Percentiles rank a stretch among this genome's conserved stretches.
Conservation (phyloP, 148 eudicot genomes). For the Rhododendron ovatum region DNA sequence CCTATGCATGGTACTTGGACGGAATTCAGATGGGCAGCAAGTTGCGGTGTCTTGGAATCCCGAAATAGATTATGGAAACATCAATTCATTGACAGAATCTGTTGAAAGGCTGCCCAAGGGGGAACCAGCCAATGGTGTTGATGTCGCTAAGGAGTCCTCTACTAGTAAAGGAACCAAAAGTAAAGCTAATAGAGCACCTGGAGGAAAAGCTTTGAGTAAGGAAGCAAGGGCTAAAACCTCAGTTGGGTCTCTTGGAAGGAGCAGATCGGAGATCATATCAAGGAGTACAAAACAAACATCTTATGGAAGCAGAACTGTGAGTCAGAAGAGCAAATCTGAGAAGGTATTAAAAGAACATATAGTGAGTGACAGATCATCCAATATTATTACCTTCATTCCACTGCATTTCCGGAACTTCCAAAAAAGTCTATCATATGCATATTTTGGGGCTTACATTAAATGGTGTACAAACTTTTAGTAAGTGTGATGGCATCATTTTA, state of each 20-base stretch:
- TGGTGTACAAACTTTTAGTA: not conserved
- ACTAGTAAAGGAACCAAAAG: constrained; percentile 27
- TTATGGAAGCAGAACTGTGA: constrained; percentile 40
- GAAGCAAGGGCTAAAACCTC: constrained; percentile 42
- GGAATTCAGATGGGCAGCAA: constrained; percentile 41
- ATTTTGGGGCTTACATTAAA: not conserved
- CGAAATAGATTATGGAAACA: constrained; percentile 53
- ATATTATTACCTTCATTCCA: not conserved
- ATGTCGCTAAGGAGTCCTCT: constrained; percentile 23
- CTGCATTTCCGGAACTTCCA: not conserved
- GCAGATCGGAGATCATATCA: constrained; percentile 47
- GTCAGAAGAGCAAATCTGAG: constrained; percentile 45
- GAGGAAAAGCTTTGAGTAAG: constrained; percentile 33
- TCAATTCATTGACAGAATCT: constrained; percentile 19
- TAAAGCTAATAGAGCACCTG: constrained; percentile 27
- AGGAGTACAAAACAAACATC: constrained; percentile 32
- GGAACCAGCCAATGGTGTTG: constrained; percentile 26
- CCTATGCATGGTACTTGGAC: constrained; percentile 61
- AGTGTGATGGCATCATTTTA: not conserved
- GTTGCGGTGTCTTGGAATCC: constrained; percentile 49
- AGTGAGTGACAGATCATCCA: not conserved
- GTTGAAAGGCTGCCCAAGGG: constrained; percentile 19
- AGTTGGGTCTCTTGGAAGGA: constrained; percentile 37
- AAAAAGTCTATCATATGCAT: not conserved
- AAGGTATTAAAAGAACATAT: constrained; percentile 39